Evolutionary conservation across 2,329 filamentous ascomycete species (phyloP), one percentile per base, ranked within the genome.

Genomic region (Arthrobotrys megalospora): DNA sequence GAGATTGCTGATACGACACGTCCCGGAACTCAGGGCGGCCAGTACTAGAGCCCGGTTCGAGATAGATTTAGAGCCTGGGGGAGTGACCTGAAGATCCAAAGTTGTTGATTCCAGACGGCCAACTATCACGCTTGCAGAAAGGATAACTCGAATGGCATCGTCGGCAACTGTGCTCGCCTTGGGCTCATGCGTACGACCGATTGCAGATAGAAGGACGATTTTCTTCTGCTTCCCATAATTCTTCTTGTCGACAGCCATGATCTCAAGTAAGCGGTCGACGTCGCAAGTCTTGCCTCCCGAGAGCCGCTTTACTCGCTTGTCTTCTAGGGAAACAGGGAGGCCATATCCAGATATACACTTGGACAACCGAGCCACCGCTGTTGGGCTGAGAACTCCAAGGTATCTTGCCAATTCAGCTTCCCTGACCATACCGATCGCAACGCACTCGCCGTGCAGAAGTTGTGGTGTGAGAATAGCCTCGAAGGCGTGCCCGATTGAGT

Each of bases 161-260:
- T 99, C 96, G 10, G 92, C 89, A n/a, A 98, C 94, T 8, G 93
- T 90, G 81, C 91, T 97, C 32, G 96, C 96, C 84, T 91, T 92
- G 68, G 90, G 91, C 85, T 99, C 96, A 82, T 95, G 86, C 0
- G 94, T 96, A 82, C 91, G 90, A 72, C 96, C 96, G 83, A 99
- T 97, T 11, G 92, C 92, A 0, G 94, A 94, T 10, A 99, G 87
- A 6, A 99, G 88, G 6, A 97, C 95, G 80, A 99, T 92, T 85
- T 97, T 98, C 88, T 99, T 99, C 85, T 95, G 94, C 76, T 89
- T 89, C 1, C 96, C 96, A 52, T 97, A 92, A 81, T 99, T 99
- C 87, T 99, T 99, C 88, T 99, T 99, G 85, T 99, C 96, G 7
- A 99, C 92, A 0, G 92, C 94, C 96, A 99, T 99, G 84, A 97